Evolutionary conservation across 2,329 filamentous ascomycete genomes (phyloP), one percentile per base, ranked within the genome.

Genomic region (Aureobasidium sp.): DNA sequence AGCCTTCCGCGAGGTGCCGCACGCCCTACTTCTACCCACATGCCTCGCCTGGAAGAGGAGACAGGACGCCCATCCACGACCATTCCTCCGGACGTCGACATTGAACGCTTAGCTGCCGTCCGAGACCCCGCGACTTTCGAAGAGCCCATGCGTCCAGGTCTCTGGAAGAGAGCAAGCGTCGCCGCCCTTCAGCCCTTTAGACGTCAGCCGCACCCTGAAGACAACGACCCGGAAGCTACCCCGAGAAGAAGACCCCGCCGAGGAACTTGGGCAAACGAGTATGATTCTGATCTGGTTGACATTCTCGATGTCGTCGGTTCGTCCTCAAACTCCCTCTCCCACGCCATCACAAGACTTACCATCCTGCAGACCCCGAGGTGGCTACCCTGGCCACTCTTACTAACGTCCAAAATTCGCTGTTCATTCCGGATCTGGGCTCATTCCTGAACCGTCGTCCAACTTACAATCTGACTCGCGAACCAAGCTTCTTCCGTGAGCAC

Each of bases 321-420:
- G 82, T 73, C 15, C 12, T 29, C 31, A 22, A 12, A 15, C 14
- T 37, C 62, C 14, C 8, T 31, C 34, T 29, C 14, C 3, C 31
- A 27, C 36, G 1, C 9, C 36, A 8, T 17, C 52, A n/a, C 64
- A 39, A 68, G 59, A 63, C 66, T 74, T 62, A 78, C 65, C 14
- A 42, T 29, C 8, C 63, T 31, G 6, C 66, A 91, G 90, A 95
- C 68, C 90, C 90, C 45, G 89, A 95, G 75, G 86, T 96, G 3
- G 85, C 89, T 39, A 90, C 90, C 0, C 77, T 96, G 3, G 90
- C 89, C 0, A 93, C 90, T 15, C 82, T 95, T 11, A 95, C 89
- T 47, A 96, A 96, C 69, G 87, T 96, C 22, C 90, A 95, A 70
- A 96, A 96, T 72, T 94, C 90, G 0, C 83, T 96, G 11, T 95